A percentile compares a stretch with the other conserved stretches of the same genome.
Evolutionary conservation across 768 basidiomycete species (phyloP).

Genomic region (Boletus rex-veris): DNA sequence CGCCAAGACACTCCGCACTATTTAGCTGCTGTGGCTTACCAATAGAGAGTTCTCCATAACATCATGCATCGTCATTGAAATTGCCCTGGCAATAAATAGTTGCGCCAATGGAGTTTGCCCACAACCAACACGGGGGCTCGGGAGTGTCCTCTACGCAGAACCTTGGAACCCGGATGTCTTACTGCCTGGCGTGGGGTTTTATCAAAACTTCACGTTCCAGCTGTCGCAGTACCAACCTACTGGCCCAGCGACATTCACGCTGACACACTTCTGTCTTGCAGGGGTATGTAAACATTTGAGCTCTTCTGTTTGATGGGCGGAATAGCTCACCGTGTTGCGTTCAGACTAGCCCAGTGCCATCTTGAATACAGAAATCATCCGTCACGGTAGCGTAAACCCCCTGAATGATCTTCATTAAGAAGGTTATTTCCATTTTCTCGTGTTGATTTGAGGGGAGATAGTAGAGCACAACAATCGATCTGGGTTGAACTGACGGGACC

Average conservation of each 20-base stretch:
- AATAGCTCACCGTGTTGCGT: background rate
- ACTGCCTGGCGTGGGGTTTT: slow-evolving; percentile 6
- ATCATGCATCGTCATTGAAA: slow-evolving; percentile 18
- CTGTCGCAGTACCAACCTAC: slow-evolving; percentile 9
- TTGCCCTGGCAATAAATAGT: slow-evolving; percentile 16
- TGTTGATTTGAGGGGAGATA: too few relatives aligned
- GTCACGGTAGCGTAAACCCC: slow-evolving; percentile 13
- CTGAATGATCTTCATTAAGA: background rate
- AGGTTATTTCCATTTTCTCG: background rate
- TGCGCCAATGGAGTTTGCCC: slow-evolving; percentile 19
- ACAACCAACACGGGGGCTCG: slow-evolving; percentile 11
- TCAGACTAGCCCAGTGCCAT: slow-evolving; percentile 15
- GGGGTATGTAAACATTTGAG: slow-evolving; percentile 5
- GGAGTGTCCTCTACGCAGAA: slow-evolving; percentile 20
- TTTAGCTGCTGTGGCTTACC: background rate
- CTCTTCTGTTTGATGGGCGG: background rate
- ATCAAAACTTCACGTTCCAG: slow-evolving; percentile 21
- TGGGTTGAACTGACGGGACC: too few relatives aligned
- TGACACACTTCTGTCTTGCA: slow-evolving; percentile 16
- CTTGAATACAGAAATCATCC: slow-evolving; percentile 19
- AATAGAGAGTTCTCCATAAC: slow-evolving; percentile 11
- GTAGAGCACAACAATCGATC: too few relatives aligned
- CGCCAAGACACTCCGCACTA: background rate
- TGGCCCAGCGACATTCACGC: slow-evolving; percentile 15
- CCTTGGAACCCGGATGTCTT: slow-evolving; percentile 8